A percentile compares a stretch with the other conserved stretches of the same genome.
phyloP scores from a whole-genome alignment of 2,329 filamentous ascomycete species.

The Moelleriella libera region DNA sequence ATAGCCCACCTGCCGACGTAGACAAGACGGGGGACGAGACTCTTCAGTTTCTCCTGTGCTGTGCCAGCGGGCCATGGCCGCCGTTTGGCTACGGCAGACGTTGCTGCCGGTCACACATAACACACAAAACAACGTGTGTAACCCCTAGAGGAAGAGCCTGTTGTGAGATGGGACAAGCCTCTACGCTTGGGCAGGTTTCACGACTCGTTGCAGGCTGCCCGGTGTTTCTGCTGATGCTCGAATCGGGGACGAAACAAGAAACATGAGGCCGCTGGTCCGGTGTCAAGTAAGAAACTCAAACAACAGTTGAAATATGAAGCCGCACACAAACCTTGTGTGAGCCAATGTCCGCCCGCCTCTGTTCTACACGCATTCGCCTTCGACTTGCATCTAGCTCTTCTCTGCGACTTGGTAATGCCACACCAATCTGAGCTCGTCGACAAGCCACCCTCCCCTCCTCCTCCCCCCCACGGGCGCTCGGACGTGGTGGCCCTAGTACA shows the following conservation, averaged over 20 bases:
- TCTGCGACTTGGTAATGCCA: not conserved
- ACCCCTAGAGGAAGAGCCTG: slow-evolving; percentile 5
- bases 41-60: not conserved
- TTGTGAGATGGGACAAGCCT: slow-evolving; percentile 4
- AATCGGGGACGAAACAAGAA: not conserved
- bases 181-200: slow-evolving; percentile 7
- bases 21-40: not conserved
- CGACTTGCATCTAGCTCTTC: not conserved
- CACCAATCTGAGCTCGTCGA: slow-evolving; percentile 1
- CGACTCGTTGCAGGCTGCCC: slow-evolving; percentile 6
- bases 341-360: not conserved
- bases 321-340: not conserved
- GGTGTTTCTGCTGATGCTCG: not conserved
- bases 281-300: not conserved
- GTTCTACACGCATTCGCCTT: not conserved
- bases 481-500: slow-evolving; percentile 1
- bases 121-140: slow-evolving; percentile 1
- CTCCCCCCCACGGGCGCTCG: not conserved
- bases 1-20: not conserved
- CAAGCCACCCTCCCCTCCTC: not conserved
- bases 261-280: not conserved
- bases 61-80: not conserved
- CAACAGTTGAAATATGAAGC: not conserved
- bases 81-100: not conserved
- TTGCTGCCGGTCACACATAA: slow-evolving; percentile 7